Conservation (phyloP, 331 rosid genomes). For the Quercus phellos region DNA sequence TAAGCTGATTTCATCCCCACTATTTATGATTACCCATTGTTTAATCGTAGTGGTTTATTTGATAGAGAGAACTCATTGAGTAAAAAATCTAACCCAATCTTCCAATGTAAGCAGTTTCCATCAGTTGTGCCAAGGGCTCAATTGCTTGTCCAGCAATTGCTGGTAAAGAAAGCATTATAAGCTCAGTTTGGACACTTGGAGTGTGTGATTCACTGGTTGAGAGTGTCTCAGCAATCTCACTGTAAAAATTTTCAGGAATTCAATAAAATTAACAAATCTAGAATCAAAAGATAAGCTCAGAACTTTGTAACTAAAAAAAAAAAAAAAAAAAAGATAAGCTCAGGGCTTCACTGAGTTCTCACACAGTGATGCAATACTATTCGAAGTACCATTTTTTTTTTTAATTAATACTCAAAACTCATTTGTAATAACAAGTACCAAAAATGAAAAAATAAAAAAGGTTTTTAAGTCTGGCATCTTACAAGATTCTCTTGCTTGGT, state of each 20-base stretch:
- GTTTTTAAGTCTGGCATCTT: background rate
- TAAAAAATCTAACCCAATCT: constrained; percentile 34
- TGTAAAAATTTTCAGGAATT: constrained; percentile 9
- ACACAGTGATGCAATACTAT: background rate
- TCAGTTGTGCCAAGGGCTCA: constrained; percentile 53
- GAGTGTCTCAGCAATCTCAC: constrained; percentile 14
- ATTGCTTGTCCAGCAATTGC: constrained; percentile 61
- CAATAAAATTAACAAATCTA: background rate
- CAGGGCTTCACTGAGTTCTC: background rate
- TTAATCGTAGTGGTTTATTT: background rate
- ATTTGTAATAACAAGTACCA: background rate
- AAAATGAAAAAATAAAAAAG: background rate
- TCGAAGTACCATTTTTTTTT: background rate
- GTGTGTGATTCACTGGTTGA: background rate
- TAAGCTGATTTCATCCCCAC: background rate
- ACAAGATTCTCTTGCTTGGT: background rate
- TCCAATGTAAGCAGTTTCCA: constrained; percentile 63
- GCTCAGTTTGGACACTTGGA: constrained; percentile 33
- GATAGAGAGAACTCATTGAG: background rate
- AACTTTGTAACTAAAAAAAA: background rate
- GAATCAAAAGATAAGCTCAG: background rate
- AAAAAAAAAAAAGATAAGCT: too few relatives aligned
- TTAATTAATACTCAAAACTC: background rate
- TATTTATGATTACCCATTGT: background rate
- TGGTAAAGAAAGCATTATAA: constrained; percentile 41